phyloP scores from a whole-genome alignment of 164 flowering plant species.

The Sextonia rubra region DNA sequence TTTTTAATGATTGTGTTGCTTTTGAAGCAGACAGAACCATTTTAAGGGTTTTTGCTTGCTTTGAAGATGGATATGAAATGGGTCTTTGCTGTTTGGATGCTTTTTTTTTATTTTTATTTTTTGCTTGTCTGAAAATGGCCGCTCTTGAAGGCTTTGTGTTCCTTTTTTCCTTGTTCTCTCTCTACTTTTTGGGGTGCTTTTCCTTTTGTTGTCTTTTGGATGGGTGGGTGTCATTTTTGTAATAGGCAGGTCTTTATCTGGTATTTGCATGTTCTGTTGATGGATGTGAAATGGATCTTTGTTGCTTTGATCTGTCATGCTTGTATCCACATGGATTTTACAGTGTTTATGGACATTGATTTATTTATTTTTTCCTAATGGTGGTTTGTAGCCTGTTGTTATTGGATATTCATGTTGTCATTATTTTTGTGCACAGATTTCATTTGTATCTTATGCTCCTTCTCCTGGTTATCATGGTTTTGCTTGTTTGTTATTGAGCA shows the following conservation, averaged over 20 bases:
- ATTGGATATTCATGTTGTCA: too few species aligned
- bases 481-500: too few species aligned
- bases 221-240: background rate
- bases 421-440: too few species aligned
- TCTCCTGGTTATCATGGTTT: too few species aligned
- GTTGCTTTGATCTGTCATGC: background rate
- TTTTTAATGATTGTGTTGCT: background rate
- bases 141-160: background rate
- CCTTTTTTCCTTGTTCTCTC: background rate
- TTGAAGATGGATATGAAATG: too few species aligned
- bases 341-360: background rate
- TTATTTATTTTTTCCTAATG: too few species aligned
- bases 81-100: background rate
- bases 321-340: background rate
- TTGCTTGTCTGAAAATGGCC: background rate
- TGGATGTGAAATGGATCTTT: background rate
- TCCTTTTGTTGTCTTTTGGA: background rate
- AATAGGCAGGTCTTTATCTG: background rate
- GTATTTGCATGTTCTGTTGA: background rate
- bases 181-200: background rate
- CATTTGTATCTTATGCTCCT: too few species aligned
- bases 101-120: too few species aligned
- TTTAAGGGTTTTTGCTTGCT: too few species aligned
- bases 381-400: too few species aligned
- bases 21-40: background rate